A percentile compares a stretch with the other conserved stretches of the same genome.
These are phyloP conservation scores for Daldinia sp. DNA, from an alignment of 2,329 filamentous ascomycete species.

Conservation along the genomic window DNA sequence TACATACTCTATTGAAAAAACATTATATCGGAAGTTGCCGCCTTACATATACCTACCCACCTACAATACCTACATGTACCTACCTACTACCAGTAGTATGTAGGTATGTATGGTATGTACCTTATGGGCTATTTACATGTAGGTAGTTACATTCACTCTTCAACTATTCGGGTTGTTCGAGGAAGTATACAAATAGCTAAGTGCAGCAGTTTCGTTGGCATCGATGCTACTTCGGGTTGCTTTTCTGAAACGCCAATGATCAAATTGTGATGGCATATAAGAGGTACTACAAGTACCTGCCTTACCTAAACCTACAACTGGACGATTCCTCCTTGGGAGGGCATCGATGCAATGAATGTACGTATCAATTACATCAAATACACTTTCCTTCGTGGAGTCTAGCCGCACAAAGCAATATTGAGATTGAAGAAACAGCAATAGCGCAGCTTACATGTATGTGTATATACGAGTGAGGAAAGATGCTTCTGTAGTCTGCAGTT, in stretches of 20 bases:
- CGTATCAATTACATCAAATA: constrained; percentile 2
- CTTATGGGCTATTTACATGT: not conserved
- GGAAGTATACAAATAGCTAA: constrained; percentile 1
- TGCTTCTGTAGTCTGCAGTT: not conserved
- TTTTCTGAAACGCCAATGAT: not conserved
- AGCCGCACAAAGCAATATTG: not conserved
- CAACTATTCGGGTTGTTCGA: constrained; percentile 22
- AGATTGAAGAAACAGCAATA: constrained; percentile 2
- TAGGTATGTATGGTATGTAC: not conserved
- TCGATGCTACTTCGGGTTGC: not conserved
- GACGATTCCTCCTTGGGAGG: not conserved
- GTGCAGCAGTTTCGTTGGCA: not conserved
- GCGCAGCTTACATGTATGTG: not conserved
- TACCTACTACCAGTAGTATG: too few relatives aligned
- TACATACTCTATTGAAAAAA: not conserved
- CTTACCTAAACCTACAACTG: not conserved
- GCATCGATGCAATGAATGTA: not conserved
- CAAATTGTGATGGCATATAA: constrained; percentile 4
- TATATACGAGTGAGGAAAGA: not conserved
- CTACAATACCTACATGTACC: too few relatives aligned
- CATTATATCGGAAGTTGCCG: constrained; percentile 1
- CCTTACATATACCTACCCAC: not conserved
- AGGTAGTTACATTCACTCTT: not conserved
- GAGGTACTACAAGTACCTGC: not conserved
- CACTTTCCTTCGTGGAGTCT: not conserved